Evolutionary conservation across 495 filamentous ascomycete species (phyloP).

Genomic region (Xanthoparmelia taractica): DNA sequence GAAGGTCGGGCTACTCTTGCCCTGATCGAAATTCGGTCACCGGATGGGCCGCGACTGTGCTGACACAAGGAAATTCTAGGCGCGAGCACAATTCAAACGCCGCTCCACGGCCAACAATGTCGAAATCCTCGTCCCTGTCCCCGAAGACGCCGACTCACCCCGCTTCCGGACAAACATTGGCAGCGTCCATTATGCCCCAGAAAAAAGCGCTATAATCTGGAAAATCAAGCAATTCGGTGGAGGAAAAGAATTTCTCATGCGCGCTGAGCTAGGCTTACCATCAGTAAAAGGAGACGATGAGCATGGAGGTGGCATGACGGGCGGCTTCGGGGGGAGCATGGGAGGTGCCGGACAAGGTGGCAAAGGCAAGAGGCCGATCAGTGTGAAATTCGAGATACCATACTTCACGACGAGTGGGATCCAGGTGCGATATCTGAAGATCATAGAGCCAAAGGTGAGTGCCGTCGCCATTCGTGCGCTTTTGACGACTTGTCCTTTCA

Average conservation of each 20-base stretch:
- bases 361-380: constrained; percentile 92
- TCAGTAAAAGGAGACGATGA: constrained; percentile 96
- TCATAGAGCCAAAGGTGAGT: constrained; percentile 96
- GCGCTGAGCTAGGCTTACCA: constrained; percentile 90
- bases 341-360: constrained; percentile 59
- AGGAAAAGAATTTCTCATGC: constrained; percentile 98
- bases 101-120: constrained; percentile 98
- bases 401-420: constrained; percentile 99
- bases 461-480: not conserved
- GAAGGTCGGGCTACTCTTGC: constrained; percentile 48
- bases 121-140: constrained; percentile 93
- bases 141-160: constrained; percentile 93
- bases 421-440: constrained; percentile 97
- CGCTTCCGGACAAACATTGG: constrained; percentile 97
- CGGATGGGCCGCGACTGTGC: not conserved
- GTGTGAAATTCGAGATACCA: constrained; percentile 98
- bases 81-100: constrained; percentile 96
- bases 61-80: constrained; percentile 38
- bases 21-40: constrained; percentile 2
- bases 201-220: constrained; percentile 97
- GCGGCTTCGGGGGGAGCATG: constrained; percentile 94
- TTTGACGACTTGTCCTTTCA: not conserved
- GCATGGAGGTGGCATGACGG: constrained; percentile 91
- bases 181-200: constrained; percentile 95
- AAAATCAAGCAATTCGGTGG: constrained; percentile 99